Evolutionary conservation across 129 eudicot species (phyloP).

Genomic region (Lactuca sativa): DNA sequence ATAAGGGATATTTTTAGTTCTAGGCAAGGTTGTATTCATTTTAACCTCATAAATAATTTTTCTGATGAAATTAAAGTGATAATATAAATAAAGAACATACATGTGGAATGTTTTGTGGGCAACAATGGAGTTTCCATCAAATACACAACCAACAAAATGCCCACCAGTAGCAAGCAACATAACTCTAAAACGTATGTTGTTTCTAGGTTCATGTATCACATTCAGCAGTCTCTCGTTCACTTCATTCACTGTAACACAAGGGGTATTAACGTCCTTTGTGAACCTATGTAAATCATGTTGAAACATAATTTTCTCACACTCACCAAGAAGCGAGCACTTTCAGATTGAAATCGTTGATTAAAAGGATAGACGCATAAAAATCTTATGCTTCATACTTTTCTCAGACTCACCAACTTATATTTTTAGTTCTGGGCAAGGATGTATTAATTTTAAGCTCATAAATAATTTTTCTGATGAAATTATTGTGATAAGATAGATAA

Average conservation of each 20-base stretch:
- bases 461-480: background rate
- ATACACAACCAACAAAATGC: too few species aligned
- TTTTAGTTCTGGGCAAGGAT: background rate
- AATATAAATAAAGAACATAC: too few species aligned
- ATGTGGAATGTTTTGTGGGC: too few species aligned
- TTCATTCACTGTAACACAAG: conserved; percentile 46
- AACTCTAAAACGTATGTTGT: conserved; percentile 56
- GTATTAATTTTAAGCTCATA: background rate
- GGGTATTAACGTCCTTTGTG: conserved; percentile 33
- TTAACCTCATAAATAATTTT: too few species aligned
- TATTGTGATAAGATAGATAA: background rate
- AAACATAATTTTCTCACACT: conserved; percentile 39
- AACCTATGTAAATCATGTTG: conserved; percentile 47
- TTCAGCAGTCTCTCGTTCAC: conserved; percentile 54
- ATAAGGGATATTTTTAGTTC: too few species aligned
- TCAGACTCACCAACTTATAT: too few species aligned
- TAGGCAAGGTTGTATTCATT: too few species aligned
- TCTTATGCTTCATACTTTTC: conserved; percentile 43
- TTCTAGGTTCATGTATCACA: conserved; percentile 61
- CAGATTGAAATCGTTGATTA: conserved; percentile 59
- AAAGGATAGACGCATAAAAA: conserved; percentile 47
- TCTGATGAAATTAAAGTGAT: too few species aligned
- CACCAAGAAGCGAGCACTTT: conserved; percentile 61
- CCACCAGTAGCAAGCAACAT: conserved; percentile 82
- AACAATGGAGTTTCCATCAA: too few species aligned